Conservation (phyloP, 2,329 filamentous ascomycete genomes). For the Fusarium napiforme region DNA sequence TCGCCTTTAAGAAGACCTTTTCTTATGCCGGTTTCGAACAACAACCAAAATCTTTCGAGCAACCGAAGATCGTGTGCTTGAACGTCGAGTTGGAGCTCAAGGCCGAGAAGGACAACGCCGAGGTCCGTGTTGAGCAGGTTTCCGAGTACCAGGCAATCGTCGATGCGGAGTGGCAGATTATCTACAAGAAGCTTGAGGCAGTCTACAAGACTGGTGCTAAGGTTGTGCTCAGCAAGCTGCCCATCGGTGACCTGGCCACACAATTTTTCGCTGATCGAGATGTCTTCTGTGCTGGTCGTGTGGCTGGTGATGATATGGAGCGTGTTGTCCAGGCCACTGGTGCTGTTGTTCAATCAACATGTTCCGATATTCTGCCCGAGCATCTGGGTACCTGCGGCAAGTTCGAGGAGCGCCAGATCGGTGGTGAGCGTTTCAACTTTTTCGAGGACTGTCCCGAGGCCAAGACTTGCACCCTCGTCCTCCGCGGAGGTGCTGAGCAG, state of each 20-base stretch:
- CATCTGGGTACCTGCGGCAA: slow-evolving; percentile 90
- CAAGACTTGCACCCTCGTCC: slow-evolving; percentile 95
- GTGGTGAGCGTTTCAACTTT: slow-evolving; percentile 97
- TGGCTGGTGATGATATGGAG: slow-evolving; percentile 91
- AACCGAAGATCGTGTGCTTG: slow-evolving; percentile 96
- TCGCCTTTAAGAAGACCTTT: slow-evolving; percentile 99
- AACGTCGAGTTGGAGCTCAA: slow-evolving; percentile 99
- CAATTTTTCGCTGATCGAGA: slow-evolving; percentile 98
- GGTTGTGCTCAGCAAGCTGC: slow-evolving; percentile 95
- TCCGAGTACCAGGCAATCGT: slow-evolving; percentile 99
- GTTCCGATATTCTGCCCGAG: slow-evolving; percentile 89
- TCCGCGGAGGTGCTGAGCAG: slow-evolving; percentile 96
- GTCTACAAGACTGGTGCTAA: slow-evolving; percentile 94
- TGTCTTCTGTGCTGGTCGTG: slow-evolving; percentile 97
- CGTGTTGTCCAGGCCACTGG: slow-evolving; percentile 95
- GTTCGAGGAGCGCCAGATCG: slow-evolving; percentile 97
- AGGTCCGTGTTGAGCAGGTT: slow-evolving; percentile 97
- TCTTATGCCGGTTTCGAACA: slow-evolving; percentile 99
- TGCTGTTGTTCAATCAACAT: slow-evolving; percentile 92
- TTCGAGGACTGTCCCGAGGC: slow-evolving; percentile 96
- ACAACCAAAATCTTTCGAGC: slow-evolving; percentile 93
- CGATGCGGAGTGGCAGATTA: slow-evolving; percentile 99
- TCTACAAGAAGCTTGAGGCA: slow-evolving; percentile 98
- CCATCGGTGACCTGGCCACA: slow-evolving; percentile 96
- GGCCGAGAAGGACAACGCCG: slow-evolving; percentile 98